Evolutionary conservation across 2,329 filamentous ascomycete genomes (phyloP).

Genomic region (Aspergillus viridinutans): DNA sequence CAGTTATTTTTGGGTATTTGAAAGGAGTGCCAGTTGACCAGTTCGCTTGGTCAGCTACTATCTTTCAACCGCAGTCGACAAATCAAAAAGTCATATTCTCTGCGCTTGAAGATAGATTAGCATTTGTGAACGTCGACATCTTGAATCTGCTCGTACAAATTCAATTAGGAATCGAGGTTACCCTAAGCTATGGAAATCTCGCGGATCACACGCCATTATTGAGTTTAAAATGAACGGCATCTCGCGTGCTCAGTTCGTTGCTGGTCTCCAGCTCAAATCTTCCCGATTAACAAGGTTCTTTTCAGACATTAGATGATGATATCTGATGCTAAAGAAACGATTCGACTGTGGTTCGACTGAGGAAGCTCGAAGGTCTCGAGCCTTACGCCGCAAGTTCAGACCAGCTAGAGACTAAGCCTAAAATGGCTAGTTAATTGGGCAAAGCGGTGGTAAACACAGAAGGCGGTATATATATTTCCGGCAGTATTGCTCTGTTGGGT

Average conservation of each 20-base stretch:
- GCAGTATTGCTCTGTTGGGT: not conserved
- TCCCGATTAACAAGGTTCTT: not conserved
- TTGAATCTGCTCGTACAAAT: not conserved
- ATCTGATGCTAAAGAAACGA: not conserved
- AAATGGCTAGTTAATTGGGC: not conserved
- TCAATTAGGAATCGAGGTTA: not conserved
- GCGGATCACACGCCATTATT: not conserved
- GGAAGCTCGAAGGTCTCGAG: not conserved
- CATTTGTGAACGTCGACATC: not conserved
- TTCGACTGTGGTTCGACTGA: not conserved
- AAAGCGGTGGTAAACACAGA: not conserved
- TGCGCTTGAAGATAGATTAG: not conserved
- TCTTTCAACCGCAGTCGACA: not conserved
- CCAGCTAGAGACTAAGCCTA: not conserved
- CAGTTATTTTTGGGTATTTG: not conserved
- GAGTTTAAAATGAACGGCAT: not conserved
- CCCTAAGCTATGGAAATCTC: not conserved
- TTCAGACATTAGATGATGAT: not conserved
- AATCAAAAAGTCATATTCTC: not conserved
- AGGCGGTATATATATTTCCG: not conserved
- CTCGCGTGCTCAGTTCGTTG: not conserved
- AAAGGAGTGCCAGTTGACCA: not conserved
- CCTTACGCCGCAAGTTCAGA: not conserved
- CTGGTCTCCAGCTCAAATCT: not conserved
- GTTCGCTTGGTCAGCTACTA: not conserved